A percentile compares a stretch with the other conserved stretches of the same genome.
Evolutionary conservation across 192 early-diverging fungal genomes (phyloP).

Genomic region (Paraglomus occultum): DNA sequence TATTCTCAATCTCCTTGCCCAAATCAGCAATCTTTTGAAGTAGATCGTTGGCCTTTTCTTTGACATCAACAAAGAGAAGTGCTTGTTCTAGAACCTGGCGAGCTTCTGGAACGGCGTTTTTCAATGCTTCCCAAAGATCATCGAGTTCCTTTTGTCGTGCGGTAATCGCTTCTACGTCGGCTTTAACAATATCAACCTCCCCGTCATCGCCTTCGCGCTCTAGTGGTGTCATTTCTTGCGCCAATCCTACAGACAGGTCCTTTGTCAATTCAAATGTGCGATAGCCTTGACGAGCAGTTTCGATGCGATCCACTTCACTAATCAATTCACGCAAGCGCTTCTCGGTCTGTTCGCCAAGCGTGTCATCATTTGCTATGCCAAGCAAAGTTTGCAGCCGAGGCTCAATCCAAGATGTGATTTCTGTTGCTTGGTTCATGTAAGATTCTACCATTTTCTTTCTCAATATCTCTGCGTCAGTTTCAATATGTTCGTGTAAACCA

Average conservation of each 20-base stretch:
- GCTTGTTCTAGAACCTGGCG: constrained; percentile 24
- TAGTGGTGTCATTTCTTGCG: constrained; percentile 15
- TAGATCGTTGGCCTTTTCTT: constrained; percentile 23
- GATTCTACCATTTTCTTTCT: constrained; percentile 27
- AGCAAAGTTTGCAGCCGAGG: constrained; percentile 12
- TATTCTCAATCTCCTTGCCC: background rate
- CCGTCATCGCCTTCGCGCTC: background rate
- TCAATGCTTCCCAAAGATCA: constrained; percentile 16
- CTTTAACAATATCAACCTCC: constrained; percentile 15
- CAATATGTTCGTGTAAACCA: background rate
- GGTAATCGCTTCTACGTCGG: constrained; percentile 1
- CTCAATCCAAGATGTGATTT: constrained; percentile 17
- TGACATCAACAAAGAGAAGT: constrained; percentile 22
- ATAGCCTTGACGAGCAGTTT: constrained; percentile 19
- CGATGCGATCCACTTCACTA: constrained; percentile 24
- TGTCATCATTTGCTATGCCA: constrained; percentile 11
- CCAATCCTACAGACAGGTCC: constrained; percentile 4
- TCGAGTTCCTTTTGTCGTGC: constrained; percentile 15
- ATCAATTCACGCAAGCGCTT: constrained; percentile 17
- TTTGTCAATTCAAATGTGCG: constrained; percentile 15
- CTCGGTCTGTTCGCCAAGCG: constrained; percentile 16
- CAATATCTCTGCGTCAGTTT: constrained; percentile 1
- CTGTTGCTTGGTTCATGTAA: constrained; percentile 18
- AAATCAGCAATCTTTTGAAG: constrained; percentile 8
- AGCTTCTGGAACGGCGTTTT: constrained; percentile 1